Evolutionary conservation across 2,329 filamentous ascomycete genomes (phyloP), one percentile per base, ranked within the genome.

Genomic region (Neofusicoccum parvum): DNA sequence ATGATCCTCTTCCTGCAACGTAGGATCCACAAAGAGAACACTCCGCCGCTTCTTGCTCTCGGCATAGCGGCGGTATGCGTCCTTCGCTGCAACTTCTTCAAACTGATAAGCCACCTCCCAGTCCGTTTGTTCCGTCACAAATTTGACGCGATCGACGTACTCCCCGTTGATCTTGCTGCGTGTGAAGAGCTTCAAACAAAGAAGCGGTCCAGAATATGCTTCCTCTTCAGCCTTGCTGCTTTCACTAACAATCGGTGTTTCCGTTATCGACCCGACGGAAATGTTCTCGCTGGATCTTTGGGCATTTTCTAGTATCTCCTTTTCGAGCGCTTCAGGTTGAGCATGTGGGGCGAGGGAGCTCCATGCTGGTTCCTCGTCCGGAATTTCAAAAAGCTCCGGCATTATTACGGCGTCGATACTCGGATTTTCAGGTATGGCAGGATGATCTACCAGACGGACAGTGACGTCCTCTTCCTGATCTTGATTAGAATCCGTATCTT

Each of bases 91-190:
- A 36, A 62, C n/a, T 50, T 65, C 60, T 36, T 60, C 51, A 15
- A 67, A 46, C 36, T 49, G 45, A 36, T 96, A 97, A 70, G 95
- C 87, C n/a, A 97, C 81, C 0, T 80, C 76, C 94, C 94, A 97
- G 7, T 80, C 72, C 69, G 87, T 83, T 0, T 71, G 20, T 14
- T 71, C 37, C 0, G 60, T 76, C 51, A 89, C 74, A 0, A 81
- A 70, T 1, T 78, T 69, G 0, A 92, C 91, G 3, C 92, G 88
- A 0, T 80, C 73, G 1, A 92, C 86, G 63, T 85, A 84, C 12
- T 80, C 63, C 17, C 86, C 88, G 72, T 95, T 90, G 63, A 96
- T 85, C 68, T 85, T 86, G 80, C 91, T 95, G 69, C 87, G 87
- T 58, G 92, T 81, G 0, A 87, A 89, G 64, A 97, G 80, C 14